phyloP scores from a whole-genome alignment of 345 rosid genomes.

The Hirschfeldia incana region DNA sequence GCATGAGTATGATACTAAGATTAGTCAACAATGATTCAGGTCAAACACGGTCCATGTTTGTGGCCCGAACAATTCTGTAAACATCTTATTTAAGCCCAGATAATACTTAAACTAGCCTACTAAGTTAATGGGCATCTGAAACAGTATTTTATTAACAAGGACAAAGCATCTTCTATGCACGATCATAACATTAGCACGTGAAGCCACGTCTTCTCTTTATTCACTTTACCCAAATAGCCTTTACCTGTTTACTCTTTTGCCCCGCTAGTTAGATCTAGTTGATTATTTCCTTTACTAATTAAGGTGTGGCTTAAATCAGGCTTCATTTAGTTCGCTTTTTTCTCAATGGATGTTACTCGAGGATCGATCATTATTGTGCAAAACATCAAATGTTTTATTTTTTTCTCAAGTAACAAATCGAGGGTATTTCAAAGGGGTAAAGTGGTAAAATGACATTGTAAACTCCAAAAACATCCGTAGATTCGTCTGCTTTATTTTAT shows the following conservation, averaged over 20 bases:
- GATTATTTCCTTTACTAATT: not conserved
- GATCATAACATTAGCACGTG: slow-evolving; percentile 38
- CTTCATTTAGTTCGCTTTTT: not conserved
- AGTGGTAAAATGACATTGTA: slow-evolving; percentile 16
- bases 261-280: not conserved
- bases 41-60: slow-evolving; percentile 7
- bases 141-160: not conserved
- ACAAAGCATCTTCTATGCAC: slow-evolving; percentile 33
- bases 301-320: not conserved
- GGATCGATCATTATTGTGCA: not conserved
- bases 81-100: slow-evolving; percentile 14
- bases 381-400: not conserved
- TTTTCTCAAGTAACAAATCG: not conserved
- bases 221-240: slow-evolving; percentile 17
- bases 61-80: not conserved
- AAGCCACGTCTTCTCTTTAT: slow-evolving; percentile 34
- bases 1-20: not conserved
- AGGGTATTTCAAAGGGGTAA: slow-evolving; percentile 4
- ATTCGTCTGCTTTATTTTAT: slow-evolving; percentile 28
- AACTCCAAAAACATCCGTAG: slow-evolving; percentile 19
- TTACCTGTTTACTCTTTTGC: not conserved
- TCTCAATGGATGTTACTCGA: not conserved
- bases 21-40: slow-evolving; percentile 6
- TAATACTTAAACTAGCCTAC: not conserved
- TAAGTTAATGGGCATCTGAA: not conserved